These are phyloP conservation scores for Aspergillus aculeatus DNA, from an alignment of 2,329 filamentous ascomycete species.

Conservation along the genomic window DNA sequence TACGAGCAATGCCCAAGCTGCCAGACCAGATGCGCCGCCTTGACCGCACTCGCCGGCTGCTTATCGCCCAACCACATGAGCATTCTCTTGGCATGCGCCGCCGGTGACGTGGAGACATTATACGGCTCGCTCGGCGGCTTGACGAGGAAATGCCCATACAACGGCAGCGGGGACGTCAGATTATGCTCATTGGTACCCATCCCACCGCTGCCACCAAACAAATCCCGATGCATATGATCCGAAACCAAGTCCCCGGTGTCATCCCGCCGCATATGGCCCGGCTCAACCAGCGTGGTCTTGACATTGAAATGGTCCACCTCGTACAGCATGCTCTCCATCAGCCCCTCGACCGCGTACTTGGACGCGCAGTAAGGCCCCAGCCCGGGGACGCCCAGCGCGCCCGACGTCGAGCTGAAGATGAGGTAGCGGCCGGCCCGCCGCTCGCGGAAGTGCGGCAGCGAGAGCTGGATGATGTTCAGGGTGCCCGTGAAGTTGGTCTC, in stretches of 20 bases:
- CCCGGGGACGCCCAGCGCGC: constrained; percentile 89
- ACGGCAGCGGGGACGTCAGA: constrained; percentile 59
- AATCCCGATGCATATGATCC: background rate
- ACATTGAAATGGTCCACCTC: constrained; percentile 90
- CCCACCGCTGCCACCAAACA: background rate
- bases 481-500: constrained; percentile 98
- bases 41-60: constrained; percentile 88
- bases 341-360: constrained; percentile 92
- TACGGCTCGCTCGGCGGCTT: constrained; percentile 84
- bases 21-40: constrained; percentile 92
- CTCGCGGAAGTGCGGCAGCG: constrained; percentile 80
- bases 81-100: constrained; percentile 84
- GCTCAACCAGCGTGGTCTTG: constrained; percentile 89
- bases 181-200: constrained; percentile 26
- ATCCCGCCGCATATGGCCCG: constrained; percentile 82
- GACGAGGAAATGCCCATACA: constrained; percentile 90
- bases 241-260: constrained; percentile 52
- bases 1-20: constrained; percentile 93
- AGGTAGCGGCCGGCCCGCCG: constrained; percentile 77
- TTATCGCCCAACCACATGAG: constrained; percentile 91
- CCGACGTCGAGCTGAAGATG: constrained; percentile 90
- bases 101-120: constrained; percentile 71
- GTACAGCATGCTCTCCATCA: constrained; percentile 96
- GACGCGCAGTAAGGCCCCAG: constrained; percentile 93
- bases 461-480: constrained; percentile 85